Conservation (phyloP, 192 early-diverging fungal species). For the Obelidium mucronatum region DNA sequence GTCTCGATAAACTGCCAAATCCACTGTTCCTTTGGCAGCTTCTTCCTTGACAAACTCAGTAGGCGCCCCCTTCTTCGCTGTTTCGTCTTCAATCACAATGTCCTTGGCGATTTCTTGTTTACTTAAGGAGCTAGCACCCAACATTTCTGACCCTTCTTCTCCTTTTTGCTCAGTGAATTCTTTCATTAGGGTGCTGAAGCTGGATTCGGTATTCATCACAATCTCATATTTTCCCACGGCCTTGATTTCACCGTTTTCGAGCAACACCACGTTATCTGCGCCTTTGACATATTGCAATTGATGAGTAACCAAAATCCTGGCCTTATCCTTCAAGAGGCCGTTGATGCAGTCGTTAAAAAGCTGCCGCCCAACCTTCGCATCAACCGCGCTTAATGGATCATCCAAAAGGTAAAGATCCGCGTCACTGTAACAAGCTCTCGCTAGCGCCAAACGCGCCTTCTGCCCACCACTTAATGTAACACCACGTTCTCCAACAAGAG, state of each 20-base stretch:
- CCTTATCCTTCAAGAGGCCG: slow-evolving; percentile 40
- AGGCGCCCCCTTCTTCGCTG: not conserved
- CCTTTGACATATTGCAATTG: slow-evolving; percentile 53
- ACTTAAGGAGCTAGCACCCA: no score
- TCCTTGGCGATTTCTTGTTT: slow-evolving; percentile 27
- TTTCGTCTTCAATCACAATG: not conserved
- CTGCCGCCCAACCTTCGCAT: slow-evolving; percentile 59
- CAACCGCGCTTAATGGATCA: slow-evolving; percentile 85
- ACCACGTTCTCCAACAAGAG: slow-evolving; percentile 51
- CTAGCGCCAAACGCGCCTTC: slow-evolving; percentile 45
- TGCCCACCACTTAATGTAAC: slow-evolving; percentile 50
- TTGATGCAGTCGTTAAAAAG: slow-evolving; percentile 41
- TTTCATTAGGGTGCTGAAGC: slow-evolving; percentile 39
- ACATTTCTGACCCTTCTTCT: slow-evolving; percentile 25
- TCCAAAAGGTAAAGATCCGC: slow-evolving; percentile 73
- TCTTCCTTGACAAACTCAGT: slow-evolving; percentile 19
- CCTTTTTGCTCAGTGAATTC: slow-evolving; percentile 36
- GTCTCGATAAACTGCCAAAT: slow-evolving; percentile 39
- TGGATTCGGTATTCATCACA: slow-evolving; percentile 24
- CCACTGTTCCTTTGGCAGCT: slow-evolving; percentile 43
- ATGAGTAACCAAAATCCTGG: slow-evolving; percentile 55
- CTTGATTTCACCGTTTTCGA: slow-evolving; percentile 44
- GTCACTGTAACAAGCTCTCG: slow-evolving; percentile 42
- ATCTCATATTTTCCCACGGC: slow-evolving; percentile 39
- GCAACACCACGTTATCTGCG: slow-evolving; percentile 47